Evolutionary conservation across 148 eudicot species (phyloP).

Genomic region (Chenopodium formosanum): DNA sequence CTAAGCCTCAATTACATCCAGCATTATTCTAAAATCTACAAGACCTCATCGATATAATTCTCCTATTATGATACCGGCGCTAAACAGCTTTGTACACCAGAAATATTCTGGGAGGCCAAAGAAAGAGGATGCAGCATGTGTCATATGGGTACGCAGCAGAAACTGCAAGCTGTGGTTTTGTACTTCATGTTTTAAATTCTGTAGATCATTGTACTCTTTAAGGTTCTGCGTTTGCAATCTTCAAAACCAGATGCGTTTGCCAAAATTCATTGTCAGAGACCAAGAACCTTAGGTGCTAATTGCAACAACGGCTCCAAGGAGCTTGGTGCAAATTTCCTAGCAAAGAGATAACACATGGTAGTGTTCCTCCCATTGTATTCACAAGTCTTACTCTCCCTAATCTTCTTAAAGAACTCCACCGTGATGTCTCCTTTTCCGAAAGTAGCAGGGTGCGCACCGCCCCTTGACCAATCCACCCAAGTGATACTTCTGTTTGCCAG

Average conservation of each 20-base stretch:
- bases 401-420: constrained; percentile 48
- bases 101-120: constrained; percentile 1
- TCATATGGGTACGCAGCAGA: not conserved
- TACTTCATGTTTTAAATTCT: not conserved
- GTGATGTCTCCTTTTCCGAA: constrained; percentile 62
- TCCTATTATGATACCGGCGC: not conserved
- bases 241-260: not conserved
- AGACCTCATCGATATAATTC: constrained; percentile 8
- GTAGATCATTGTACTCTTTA: not conserved
- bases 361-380: constrained; percentile 48
- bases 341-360: constrained; percentile 60
- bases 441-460: constrained; percentile 84
- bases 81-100: constrained; percentile 12
- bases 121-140: not conserved
- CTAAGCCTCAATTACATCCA: constrained; percentile 20
- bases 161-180: not conserved
- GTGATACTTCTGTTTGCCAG: constrained; percentile 80
- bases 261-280: constrained; percentile 26
- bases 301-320: constrained; percentile 60
- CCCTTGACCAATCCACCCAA: constrained; percentile 95
- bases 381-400: constrained; percentile 39
- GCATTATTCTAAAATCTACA: constrained; percentile 22
- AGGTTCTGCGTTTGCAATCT: not conserved
- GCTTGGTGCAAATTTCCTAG: constrained; percentile 74
- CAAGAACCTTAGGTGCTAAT: constrained; percentile 45